phyloP scores from a whole-genome alignment of 257 asterid species.

The Rehmannia glutinosa region DNA sequence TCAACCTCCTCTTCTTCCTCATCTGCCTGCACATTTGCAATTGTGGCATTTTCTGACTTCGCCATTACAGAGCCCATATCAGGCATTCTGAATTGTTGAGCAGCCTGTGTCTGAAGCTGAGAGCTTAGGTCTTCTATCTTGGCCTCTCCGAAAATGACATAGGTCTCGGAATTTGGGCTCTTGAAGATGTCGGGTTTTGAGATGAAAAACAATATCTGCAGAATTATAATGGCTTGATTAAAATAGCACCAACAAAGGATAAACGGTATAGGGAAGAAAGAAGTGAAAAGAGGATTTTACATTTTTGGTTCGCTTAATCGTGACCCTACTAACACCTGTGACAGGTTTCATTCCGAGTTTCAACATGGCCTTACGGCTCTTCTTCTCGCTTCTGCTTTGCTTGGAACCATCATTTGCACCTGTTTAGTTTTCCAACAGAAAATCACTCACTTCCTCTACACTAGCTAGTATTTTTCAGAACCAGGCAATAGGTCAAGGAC shows the following conservation, averaged over 20 bases:
- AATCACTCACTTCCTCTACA: too few relatives aligned
- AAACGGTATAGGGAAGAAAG: neutral
- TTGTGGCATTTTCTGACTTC: conserved; percentile 42
- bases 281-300: conserved; percentile 25
- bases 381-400: conserved; percentile 97
- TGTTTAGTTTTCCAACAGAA: conserved; percentile 22
- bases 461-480: too few relatives aligned
- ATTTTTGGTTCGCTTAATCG: conserved; percentile 77
- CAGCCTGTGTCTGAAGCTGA: conserved; percentile 94
- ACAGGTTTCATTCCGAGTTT: conserved; percentile 93
- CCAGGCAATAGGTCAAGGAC: too few relatives aligned
- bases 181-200: conserved; percentile 90
- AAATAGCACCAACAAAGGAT: too few relatives aligned
- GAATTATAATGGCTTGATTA: neutral
- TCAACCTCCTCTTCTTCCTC: conserved; percentile 82
- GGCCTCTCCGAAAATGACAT: conserved; percentile 87
- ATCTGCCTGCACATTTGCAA: conserved; percentile 38
- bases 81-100: conserved; percentile 87
- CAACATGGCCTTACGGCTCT: conserved; percentile 94
- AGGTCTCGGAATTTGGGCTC: conserved; percentile 83
- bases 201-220: conserved; percentile 76
- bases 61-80: conserved; percentile 60
- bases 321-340: conserved; percentile 80
- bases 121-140: conserved; percentile 93
- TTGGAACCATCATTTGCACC: conserved; percentile 59